Evolutionary conservation across 106 monocot species (phyloP), one percentile per base, ranked within the genome.

Genomic region (Apostasia shenzhenica): DNA sequence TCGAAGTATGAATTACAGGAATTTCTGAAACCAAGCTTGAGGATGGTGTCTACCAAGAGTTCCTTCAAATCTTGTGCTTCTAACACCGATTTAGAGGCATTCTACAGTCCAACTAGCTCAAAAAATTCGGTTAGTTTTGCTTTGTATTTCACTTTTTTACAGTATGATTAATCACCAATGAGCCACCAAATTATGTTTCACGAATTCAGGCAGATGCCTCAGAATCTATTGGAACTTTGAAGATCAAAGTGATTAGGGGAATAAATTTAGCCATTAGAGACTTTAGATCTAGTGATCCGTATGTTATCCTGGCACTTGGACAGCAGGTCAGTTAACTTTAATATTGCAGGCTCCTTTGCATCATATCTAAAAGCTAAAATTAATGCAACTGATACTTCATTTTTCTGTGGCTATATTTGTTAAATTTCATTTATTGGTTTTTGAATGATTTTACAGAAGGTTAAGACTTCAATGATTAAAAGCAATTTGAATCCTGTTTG

Each of bases 1-100:
- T 85, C 94, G 3, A 94, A 94, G 68, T 94, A 94, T 55, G 85
- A 91, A 63, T 63, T 83, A 37, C 94, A 94, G 80, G 88, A 94
- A 60, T 94, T 94, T 83, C 26, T 94, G 68, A 91, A 88, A 59
- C 91, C 94, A 81, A 91, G 91, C 74, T 67, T 94, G 66, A 78
- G 91, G 3, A 81, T 94, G 67, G 77, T 83, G 61, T 91, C 94
- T 71, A 77, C 88, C 48, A 83, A 72, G 63, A 73, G 72, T 48
- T 88, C 88, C 73, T 75, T 83, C 66, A 63, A 70, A 66, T 69
- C 71, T 47, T 62, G 65, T 67, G 77, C 78, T 67, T 86, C 83
- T 61, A 70, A 70, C 57, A 80, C 70, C 48, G 71, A 77, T 71
- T 51, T 70, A 2, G 61, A 73, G 50, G 76, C 66, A 13, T 47